A percentile compares a stretch with the other conserved stretches of the same genome.
These are phyloP conservation scores for Silybum marianum DNA, from an alignment of 129 eudicot genomes.

Conservation along the genomic window DNA sequence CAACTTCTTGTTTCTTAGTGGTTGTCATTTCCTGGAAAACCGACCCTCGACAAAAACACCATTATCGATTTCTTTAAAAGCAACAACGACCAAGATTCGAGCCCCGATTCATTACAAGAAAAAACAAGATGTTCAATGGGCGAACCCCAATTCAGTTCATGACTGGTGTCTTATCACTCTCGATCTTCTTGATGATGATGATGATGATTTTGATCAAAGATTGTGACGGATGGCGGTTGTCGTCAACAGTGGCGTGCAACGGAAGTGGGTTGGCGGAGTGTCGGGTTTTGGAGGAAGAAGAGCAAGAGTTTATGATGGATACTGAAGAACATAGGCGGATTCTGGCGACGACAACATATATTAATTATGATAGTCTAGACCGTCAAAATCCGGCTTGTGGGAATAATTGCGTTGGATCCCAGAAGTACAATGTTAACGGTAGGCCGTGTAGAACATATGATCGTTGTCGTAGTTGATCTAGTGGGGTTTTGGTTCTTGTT, in stretches of 20 bases:
- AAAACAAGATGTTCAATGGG: conserved; percentile 2
- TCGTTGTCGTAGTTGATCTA: not conserved
- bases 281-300: conserved; percentile 1
- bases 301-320: conserved; percentile 26
- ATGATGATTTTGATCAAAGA: not conserved
- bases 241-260: not conserved
- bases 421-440: not conserved
- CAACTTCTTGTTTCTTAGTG: not conserved
- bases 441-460: not conserved
- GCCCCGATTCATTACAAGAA: not conserved
- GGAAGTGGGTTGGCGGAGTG: not conserved
- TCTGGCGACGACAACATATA: conserved; percentile 1
- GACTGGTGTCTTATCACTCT: not conserved
- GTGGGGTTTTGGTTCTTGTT: not conserved
- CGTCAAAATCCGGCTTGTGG: conserved; percentile 2
- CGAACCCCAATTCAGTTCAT: not conserved
- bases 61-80: not conserved
- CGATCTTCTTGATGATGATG: not conserved
- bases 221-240: not conserved
- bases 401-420: not conserved
- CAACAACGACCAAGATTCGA: not conserved
- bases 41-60: not conserved
- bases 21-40: too few species aligned
- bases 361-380: not conserved
- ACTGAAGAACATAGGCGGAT: conserved; percentile 23